These are phyloP conservation scores for Helminthosporium solani DNA, from an alignment of 2,329 filamentous ascomycete species.

Conservation along the genomic window DNA sequence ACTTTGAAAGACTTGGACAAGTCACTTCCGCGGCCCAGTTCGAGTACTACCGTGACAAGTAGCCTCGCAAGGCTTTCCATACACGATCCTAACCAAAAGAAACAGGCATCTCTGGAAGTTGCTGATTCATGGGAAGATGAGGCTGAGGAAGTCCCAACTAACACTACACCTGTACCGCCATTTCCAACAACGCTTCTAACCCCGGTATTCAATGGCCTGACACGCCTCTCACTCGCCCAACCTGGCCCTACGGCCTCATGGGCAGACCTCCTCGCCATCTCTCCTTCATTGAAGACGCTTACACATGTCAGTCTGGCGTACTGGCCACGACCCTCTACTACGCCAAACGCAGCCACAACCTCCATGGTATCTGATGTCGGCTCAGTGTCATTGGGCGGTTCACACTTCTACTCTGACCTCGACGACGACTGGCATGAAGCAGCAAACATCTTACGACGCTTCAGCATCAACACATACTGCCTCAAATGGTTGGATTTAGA, in stretches of 20 bases:
- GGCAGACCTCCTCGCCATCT: constrained; percentile 55
- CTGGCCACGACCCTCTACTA: constrained; percentile 62
- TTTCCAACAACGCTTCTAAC: constrained; percentile 20
- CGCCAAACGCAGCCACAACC: constrained; percentile 53
- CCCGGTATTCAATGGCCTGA: constrained; percentile 53
- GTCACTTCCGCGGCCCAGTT: constrained; percentile 35
- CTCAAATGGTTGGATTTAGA: constrained; percentile 64
- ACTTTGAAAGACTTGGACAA: constrained; percentile 53
- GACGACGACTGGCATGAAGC: constrained; percentile 60
- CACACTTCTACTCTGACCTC: constrained; percentile 53
- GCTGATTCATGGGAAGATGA: constrained; percentile 53
- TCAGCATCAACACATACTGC: constrained; percentile 58
- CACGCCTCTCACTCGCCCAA: constrained; percentile 59
- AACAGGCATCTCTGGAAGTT: constrained; percentile 20
- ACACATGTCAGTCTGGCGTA: constrained; percentile 64
- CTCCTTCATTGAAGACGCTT: constrained; percentile 55
- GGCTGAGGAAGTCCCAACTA: constrained; percentile 12
- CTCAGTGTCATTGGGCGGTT: constrained; percentile 52
- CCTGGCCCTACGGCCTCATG: constrained; percentile 53
- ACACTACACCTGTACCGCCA: constrained; percentile 1
- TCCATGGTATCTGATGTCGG: constrained; percentile 47
- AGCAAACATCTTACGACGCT: constrained; percentile 55
- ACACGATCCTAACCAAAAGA: constrained; percentile 13
- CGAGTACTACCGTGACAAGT: constrained; percentile 8
- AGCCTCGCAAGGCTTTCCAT: constrained; percentile 18